phyloP scores from a whole-genome alignment of 805 yeast species.

The Candida wancherniae region DNA sequence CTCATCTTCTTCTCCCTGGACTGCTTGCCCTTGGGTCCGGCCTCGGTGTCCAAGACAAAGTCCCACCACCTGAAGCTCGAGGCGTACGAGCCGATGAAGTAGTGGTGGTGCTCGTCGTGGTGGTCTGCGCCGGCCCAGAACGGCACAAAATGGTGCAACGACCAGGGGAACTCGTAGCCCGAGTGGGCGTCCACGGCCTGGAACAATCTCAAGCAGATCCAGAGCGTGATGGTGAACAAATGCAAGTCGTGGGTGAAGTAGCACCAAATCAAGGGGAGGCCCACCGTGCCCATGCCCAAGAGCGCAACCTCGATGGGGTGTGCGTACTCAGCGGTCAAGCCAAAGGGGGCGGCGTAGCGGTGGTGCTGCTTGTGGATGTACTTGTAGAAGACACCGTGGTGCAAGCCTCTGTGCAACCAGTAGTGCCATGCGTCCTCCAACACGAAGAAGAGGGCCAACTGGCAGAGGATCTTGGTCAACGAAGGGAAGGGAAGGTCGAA shows the following conservation, averaged over 20 bases:
- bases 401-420: constrained; percentile 89
- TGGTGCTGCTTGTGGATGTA: constrained; percentile 96
- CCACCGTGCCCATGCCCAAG: constrained; percentile 93
- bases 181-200: constrained; percentile 98
- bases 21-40: constrained; percentile 74
- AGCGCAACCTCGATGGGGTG: constrained; percentile 91
- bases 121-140: constrained; percentile 99
- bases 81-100: constrained; percentile 92
- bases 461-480: constrained; percentile 51
- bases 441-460: constrained; percentile 73
- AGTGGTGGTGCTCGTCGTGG: constrained; percentile 96
- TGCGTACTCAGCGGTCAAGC: constrained; percentile 95
- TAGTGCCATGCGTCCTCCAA: constrained; percentile 96
- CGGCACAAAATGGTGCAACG: constrained; percentile 86
- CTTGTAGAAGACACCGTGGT: constrained; percentile 83
- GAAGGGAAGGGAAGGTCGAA: constrained; percentile 84
- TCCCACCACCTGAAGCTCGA: constrained; percentile 98
- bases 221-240: constrained; percentile 78
- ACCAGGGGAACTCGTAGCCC: constrained; percentile 97
- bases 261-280: constrained; percentile 78
- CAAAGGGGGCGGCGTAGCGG: constrained; percentile 96
- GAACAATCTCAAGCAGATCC: constrained; percentile 85
- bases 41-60: constrained; percentile 79
- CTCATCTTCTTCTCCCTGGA: constrained; percentile 66
- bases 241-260: constrained; percentile 69